Evolutionary conservation across 176 grass and related monocot species (phyloP).

Genomic region (Carex pumila): DNA sequence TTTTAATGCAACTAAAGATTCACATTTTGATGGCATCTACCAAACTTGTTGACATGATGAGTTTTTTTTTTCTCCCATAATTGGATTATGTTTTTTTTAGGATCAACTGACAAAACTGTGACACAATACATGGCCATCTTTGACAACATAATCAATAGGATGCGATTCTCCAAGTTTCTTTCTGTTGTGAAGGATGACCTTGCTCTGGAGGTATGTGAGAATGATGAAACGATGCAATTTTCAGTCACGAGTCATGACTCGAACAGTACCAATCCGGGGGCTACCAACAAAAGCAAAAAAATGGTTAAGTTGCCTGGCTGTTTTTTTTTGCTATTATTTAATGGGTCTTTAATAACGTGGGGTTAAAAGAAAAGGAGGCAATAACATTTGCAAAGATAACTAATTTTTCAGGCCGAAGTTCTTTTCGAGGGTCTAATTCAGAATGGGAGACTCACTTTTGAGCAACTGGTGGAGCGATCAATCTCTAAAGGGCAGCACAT

Average conservation of each 20-base stretch:
- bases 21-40: background rate
- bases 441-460: slow-evolving; percentile 90
- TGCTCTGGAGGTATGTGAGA: slow-evolving; percentile 22
- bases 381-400: background rate
- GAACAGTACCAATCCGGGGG: background rate
- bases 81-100: slow-evolving; percentile 24
- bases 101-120: slow-evolving; percentile 20
- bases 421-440: slow-evolving; percentile 72
- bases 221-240: background rate
- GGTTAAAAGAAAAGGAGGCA: background rate
- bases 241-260: background rate
- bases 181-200: slow-evolving; percentile 41
- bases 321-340: slow-evolving; percentile 13
- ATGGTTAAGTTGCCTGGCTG: background rate
- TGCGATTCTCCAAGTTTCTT: slow-evolving; percentile 82
- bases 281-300: background rate
- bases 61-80: background rate
- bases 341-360: background rate
- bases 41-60: background rate
- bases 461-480: slow-evolving; percentile 59
- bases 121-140: slow-evolving; percentile 63
- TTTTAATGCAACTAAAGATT: background rate
- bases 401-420: slow-evolving; percentile 57
- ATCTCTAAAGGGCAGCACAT: slow-evolving; percentile 25
- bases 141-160: slow-evolving; percentile 56